Conservation (phyloP, 371 early-diverging fungal species). For the Sporodiniella umbellata region DNA sequence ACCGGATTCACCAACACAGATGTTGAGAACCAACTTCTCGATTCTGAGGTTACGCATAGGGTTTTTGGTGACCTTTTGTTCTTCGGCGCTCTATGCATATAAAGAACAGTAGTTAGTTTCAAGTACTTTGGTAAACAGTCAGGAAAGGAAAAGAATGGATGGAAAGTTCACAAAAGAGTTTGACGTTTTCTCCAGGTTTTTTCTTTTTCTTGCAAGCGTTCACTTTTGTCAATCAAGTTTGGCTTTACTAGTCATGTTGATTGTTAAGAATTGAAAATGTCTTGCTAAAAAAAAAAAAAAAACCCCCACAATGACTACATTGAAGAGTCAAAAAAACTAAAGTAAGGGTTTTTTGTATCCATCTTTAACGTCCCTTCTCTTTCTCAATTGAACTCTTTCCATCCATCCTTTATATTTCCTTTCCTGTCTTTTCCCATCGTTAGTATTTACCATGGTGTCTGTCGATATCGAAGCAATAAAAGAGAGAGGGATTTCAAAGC, state of each 20-base stretch:
- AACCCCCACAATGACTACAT: neutral
- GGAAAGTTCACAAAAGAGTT: neutral
- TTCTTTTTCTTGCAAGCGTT: too few relatives aligned
- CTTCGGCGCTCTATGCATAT: conserved; percentile 67
- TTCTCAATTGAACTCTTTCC: too few relatives aligned
- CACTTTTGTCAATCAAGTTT: too few relatives aligned
- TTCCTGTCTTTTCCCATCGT: too few relatives aligned
- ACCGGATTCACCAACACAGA: conserved; percentile 99
- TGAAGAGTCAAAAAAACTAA: too few relatives aligned
- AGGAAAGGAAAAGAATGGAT: neutral
- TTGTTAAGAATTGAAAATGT: neutral
- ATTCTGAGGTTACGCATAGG: conserved; percentile 97
- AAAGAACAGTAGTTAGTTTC: neutral
- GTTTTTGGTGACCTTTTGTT: conserved; percentile 67
- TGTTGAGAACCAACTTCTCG: conserved; percentile 99
- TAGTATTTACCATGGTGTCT: conserved; percentile 18
- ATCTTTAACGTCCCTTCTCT: too few relatives aligned
- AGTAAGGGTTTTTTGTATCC: too few relatives aligned
- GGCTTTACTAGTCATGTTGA: too few relatives aligned
- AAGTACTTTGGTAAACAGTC: neutral
- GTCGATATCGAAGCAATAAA: conserved; percentile 22
- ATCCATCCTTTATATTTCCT: too few relatives aligned
- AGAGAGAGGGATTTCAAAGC: conserved; percentile 8
- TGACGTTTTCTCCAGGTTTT: too few relatives aligned
- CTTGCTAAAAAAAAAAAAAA: neutral